Percentiles rank a stretch among this genome's conserved stretches.
Evolutionary conservation across 768 basidiomycete species (phyloP).

Genomic region (Russula ochroleuca): DNA sequence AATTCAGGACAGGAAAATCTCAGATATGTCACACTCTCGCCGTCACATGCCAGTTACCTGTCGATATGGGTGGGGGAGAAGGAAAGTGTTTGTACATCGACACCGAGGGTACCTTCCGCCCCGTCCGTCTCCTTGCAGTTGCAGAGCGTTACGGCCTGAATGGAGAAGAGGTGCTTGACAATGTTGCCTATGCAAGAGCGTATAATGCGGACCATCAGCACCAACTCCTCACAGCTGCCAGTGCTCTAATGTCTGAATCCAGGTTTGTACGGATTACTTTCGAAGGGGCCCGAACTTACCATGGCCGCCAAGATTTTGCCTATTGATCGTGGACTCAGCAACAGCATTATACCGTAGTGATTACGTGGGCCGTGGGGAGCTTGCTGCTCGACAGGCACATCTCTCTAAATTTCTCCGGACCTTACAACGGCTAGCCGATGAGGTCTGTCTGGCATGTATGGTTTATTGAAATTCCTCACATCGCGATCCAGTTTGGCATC

Average conservation of each 20-base stretch:
- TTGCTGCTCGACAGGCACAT: constrained; percentile 93
- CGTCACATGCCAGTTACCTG: constrained; percentile 95
- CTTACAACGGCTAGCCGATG: constrained; percentile 90
- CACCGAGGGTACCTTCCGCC: constrained; percentile 98
- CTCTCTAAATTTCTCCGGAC: constrained; percentile 93
- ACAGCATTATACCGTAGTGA: constrained; percentile 95
- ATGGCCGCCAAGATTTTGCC: constrained; percentile 66
- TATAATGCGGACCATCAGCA: constrained; percentile 99
- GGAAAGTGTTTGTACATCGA: constrained; percentile 99
- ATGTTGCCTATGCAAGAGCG: constrained; percentile 96
- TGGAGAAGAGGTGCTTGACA: constrained; percentile 96
- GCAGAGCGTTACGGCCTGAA: constrained; percentile 96
- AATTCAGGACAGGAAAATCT: constrained; percentile 97
- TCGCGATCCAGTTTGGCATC: constrained; percentile 77
- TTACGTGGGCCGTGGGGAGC: constrained; percentile 91
- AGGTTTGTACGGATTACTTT: constrained; percentile 48
- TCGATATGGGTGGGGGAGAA: constrained; percentile 97
- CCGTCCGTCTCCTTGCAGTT: constrained; percentile 87
- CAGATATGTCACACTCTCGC: constrained; percentile 98
- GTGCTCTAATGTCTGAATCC: constrained; percentile 99
- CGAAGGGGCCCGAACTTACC: constrained; percentile 26
- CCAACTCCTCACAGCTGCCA: constrained; percentile 81
- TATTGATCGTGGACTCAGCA: constrained; percentile 94
- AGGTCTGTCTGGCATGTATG: constrained; percentile 49
- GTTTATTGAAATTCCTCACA: constrained; percentile 14